Conservation (phyloP, 305 asterid genomes). For the Rubia tinctorum region DNA sequence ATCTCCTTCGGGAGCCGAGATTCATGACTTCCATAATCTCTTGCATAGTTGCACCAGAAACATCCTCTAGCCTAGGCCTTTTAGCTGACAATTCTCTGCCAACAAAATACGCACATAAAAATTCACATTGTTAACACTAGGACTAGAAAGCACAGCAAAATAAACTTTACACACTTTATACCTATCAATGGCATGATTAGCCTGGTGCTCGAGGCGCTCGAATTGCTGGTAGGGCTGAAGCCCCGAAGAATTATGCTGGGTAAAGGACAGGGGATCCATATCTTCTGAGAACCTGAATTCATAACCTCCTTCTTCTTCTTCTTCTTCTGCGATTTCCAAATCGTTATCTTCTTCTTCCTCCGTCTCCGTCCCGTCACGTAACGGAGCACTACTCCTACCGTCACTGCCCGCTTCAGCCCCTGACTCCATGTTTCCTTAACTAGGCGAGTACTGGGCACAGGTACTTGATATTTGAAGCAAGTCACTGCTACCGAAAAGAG, state of each 20-base stretch:
- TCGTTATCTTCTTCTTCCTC: slow-evolving; percentile 42
- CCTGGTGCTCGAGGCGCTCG: slow-evolving; percentile 53
- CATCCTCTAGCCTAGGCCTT: slow-evolving; percentile 43
- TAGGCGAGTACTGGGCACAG: background rate
- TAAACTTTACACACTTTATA: background rate
- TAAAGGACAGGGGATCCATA: slow-evolving; percentile 66
- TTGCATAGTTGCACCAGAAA: slow-evolving; percentile 49
- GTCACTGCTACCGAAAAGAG: no score
- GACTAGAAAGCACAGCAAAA: background rate
- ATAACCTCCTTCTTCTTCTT: slow-evolving; percentile 39
- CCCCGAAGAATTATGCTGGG: slow-evolving; percentile 54
- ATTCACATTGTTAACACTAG: background rate
- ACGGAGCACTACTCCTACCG: background rate
- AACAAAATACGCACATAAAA: background rate
- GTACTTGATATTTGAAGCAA: no score
- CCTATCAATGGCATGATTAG: slow-evolving; percentile 15
- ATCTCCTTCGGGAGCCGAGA: slow-evolving; percentile 52
- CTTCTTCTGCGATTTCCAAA: slow-evolving; percentile 36
- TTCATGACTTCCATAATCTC: slow-evolving; percentile 75
- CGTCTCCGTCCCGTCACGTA: slow-evolving; percentile 10
- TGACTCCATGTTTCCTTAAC: background rate
- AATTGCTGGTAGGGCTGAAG: slow-evolving; percentile 67
- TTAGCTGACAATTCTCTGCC: slow-evolving; percentile 49
- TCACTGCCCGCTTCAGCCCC: background rate
- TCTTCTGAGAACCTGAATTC: slow-evolving; percentile 52